Percentiles rank a stretch among this genome's conserved stretches.
Evolutionary conservation across 192 early-diverging fungal genomes (phyloP).

Genomic region (Coemansia sp.): DNA sequence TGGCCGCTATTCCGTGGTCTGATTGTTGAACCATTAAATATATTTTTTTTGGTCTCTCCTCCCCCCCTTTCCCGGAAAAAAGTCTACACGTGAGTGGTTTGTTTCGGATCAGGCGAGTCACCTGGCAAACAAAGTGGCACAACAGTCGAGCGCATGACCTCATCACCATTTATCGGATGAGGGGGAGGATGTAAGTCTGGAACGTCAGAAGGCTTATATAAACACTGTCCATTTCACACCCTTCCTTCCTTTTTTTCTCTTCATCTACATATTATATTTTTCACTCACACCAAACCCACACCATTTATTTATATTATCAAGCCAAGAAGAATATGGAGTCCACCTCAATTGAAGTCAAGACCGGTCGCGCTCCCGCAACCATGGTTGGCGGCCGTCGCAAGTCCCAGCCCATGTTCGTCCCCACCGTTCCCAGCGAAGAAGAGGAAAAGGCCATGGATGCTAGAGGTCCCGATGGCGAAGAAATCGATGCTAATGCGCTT

Average conservation of each 20-base stretch:
- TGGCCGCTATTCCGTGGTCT: constrained; percentile 52
- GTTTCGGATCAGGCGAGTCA: not conserved
- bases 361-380: constrained; percentile 23
- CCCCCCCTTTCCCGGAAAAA: not conserved
- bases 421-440: constrained; percentile 16
- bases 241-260: not conserved
- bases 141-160: constrained; percentile 7
- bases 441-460: constrained; percentile 19
- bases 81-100: not conserved
- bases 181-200: constrained; percentile 3
- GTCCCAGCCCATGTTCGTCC: constrained; percentile 21
- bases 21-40: not conserved
- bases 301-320: not conserved
- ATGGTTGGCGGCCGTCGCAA: constrained; percentile 41
- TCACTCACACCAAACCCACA: not conserved
- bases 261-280: not conserved
- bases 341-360: constrained; percentile 2
- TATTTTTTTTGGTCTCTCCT: not conserved
- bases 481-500: constrained; percentile 2
- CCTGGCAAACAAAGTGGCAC: not conserved
- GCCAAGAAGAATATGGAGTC: not conserved
- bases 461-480: constrained; percentile 22
- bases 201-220: not conserved
- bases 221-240: not conserved
- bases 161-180: constrained; percentile 2